phyloP scores from a whole-genome alignment of 371 early-diverging fungal species.

The Zychaea mexicana region DNA sequence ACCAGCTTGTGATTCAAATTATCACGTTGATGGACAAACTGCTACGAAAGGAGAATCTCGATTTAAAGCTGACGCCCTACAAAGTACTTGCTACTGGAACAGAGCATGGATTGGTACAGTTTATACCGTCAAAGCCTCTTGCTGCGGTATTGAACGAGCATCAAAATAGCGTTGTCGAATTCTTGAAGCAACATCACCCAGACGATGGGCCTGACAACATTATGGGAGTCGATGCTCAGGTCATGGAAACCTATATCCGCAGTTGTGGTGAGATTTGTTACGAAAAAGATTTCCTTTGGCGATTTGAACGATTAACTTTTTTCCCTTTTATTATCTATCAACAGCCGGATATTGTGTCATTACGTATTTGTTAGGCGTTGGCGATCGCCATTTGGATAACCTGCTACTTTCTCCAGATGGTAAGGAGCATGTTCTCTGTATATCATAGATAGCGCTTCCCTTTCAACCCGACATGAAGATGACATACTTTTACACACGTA shows the following conservation, averaged over 20 bases:
- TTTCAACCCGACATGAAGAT: too few species aligned
- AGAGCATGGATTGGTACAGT: constrained; percentile 93
- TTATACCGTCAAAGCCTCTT: constrained; percentile 83
- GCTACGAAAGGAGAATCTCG: constrained; percentile 91
- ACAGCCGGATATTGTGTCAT: constrained; percentile 98
- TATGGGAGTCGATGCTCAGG: constrained; percentile 71
- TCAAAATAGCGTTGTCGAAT: constrained; percentile 80
- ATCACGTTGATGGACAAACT: constrained; percentile 95
- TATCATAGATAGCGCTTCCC: not conserved
- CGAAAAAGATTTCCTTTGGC: too few species aligned
- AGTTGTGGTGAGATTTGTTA: constrained; percentile 91
- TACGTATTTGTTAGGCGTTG: constrained; percentile 97
- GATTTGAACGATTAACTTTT: too few species aligned
- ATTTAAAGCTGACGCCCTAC: constrained; percentile 90
- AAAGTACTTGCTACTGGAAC: constrained; percentile 93
- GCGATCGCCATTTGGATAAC: constrained; percentile 99
- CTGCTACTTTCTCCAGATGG: constrained; percentile 87
- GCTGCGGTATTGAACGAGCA: constrained; percentile 90
- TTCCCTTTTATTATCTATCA: not conserved
- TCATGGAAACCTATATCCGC: constrained; percentile 94
- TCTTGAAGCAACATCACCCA: constrained; percentile 72
- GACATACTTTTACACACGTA: not conserved
- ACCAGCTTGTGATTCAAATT: constrained; percentile 96
- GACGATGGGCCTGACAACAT: constrained; percentile 61
- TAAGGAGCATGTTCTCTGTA: constrained; percentile 16